phyloP scores from a whole-genome alignment of 331 rosid species.

The Quercus tomentella region DNA sequence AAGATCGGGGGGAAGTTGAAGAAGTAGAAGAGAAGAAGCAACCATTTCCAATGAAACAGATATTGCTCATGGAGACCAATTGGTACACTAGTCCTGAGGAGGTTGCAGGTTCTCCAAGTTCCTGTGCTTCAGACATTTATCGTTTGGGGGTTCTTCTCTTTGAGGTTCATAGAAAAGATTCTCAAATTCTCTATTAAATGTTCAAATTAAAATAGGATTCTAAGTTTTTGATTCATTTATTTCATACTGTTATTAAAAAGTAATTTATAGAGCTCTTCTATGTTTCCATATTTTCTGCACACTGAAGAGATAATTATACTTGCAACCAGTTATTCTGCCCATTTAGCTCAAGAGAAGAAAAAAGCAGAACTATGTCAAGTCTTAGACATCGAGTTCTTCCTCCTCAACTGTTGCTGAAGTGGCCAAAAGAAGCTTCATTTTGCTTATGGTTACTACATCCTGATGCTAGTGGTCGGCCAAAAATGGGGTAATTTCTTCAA shows the following conservation, averaged over 20 bases:
- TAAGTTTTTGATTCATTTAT: conserved; percentile 6
- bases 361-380: conserved; percentile 81
- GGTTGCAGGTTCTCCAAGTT: conserved; percentile 47
- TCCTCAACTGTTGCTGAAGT: conserved; percentile 83
- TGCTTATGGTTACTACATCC: conserved; percentile 96
- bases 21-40: conserved; percentile 63
- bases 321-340: conserved; percentile 88
- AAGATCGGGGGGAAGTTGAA: conserved; percentile 53
- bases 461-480: conserved; percentile 82
- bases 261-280: conserved; percentile 6
- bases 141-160: conserved; percentile 92
- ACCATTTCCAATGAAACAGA: conserved; percentile 95
- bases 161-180: conserved; percentile 49
- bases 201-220: conserved; percentile 13
- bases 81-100: conserved; percentile 98
- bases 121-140: conserved; percentile 87
- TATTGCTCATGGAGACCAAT: conserved; percentile 71
- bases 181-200: conserved; percentile 2
- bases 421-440: conserved; percentile 98
- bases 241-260: conserved; percentile 4
- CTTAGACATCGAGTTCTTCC: conserved; percentile 97
- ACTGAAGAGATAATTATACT: conserved; percentile 31
- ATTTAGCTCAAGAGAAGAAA: conserved; percentile 77
- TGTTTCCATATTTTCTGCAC: conserved; percentile 17
- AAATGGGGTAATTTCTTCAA: conserved; percentile 54